A percentile compares a stretch with the other conserved stretches of the same genome.
phyloP scores from a whole-genome alignment of 805 yeast species.

The Pichia nakasei region DNA sequence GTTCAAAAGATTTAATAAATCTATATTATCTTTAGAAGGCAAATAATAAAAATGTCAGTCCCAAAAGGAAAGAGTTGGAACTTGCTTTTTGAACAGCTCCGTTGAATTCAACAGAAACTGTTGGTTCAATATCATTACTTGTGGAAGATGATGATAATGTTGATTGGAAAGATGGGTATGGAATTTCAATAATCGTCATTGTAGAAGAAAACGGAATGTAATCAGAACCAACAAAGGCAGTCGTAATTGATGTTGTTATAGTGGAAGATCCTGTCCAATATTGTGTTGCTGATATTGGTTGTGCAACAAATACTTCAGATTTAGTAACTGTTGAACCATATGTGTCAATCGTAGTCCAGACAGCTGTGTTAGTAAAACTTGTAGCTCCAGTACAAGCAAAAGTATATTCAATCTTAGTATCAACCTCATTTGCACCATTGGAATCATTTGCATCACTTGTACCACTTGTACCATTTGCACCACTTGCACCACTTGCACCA shows the following conservation, averaged over 20 bases:
- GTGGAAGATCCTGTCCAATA: constrained; percentile 3
- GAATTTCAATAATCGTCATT: not conserved
- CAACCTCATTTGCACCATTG: no score
- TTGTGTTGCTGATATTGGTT: not conserved
- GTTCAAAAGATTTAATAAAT: not conserved
- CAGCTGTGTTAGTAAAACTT: no score
- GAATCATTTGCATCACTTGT: no score
- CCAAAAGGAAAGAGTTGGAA: not conserved
- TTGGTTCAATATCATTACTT: no score
- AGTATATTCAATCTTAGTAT: no score
- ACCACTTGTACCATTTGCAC: no score
- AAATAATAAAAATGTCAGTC: not conserved
- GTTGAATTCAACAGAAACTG: not conserved
- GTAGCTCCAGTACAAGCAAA: no score
- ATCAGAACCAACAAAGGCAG: not conserved
- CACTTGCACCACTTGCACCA: no score
- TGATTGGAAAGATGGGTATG: not conserved
- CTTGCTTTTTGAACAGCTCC: not conserved
- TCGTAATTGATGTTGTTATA: not conserved
- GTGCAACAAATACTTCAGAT: not conserved
- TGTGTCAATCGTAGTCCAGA: no score
- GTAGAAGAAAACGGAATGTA: not conserved
- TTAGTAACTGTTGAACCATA: not conserved
- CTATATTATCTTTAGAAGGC: not conserved
- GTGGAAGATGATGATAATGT: not conserved